Evolutionary conservation across 768 basidiomycete species (phyloP).

Genomic region (Coprinopsis cinerea): DNA sequence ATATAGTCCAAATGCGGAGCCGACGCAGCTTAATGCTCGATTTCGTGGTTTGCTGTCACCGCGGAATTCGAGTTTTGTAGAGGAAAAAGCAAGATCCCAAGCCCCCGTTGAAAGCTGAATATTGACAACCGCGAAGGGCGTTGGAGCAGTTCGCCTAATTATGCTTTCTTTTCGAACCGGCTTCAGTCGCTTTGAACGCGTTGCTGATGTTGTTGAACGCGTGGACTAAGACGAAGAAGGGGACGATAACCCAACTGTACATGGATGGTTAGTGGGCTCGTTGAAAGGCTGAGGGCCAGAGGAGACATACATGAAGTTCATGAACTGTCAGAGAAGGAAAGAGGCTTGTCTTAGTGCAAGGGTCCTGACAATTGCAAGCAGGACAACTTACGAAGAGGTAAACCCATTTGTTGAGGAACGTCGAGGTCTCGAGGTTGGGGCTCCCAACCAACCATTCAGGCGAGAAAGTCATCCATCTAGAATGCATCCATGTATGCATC

Average conservation of each 20-base stretch:
- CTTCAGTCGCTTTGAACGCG: conserved; percentile 20
- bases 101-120: too few relatives aligned
- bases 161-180: not conserved
- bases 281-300: not conserved
- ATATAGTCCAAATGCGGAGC: too few relatives aligned
- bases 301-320: conserved; percentile 66
- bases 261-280: conserved; percentile 1
- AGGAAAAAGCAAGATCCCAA: too few relatives aligned
- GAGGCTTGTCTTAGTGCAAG: not conserved
- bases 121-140: too few relatives aligned
- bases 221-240: conserved; percentile 70
- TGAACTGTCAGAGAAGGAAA: conserved; percentile 43
- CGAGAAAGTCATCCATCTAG: conserved; percentile 83
- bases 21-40: too few relatives aligned
- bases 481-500: not conserved
- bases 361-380: too few relatives aligned
- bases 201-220: conserved; percentile 59
- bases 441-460: conserved; percentile 82
- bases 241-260: conserved; percentile 73
- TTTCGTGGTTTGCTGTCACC: too few relatives aligned
- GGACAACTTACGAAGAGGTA: conserved; percentile 59
- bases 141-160: too few relatives aligned
- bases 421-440: conserved; percentile 65
- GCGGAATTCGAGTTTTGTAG: too few relatives aligned
- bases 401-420: conserved; percentile 69